phyloP scores from a whole-genome alignment of 345 rosid genomes.

The Rubroshorea leprosula region DNA sequence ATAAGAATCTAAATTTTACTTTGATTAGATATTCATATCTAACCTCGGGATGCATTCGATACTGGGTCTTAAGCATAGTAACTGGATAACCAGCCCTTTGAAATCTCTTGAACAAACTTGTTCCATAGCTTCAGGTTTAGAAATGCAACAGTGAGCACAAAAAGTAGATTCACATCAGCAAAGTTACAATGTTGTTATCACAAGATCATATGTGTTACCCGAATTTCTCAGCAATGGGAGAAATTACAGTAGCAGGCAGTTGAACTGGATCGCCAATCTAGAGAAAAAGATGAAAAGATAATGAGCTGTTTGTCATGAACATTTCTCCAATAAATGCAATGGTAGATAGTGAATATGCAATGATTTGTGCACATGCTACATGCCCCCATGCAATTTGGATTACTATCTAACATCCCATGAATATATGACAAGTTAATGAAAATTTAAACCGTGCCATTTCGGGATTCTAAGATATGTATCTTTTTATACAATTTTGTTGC shows the following conservation, averaged over 20 bases:
- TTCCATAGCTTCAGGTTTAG: slow-evolving; percentile 62
- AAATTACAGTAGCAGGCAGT: slow-evolving; percentile 95
- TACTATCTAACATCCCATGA: neutral
- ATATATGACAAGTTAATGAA: neutral
- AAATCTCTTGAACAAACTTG: slow-evolving; percentile 90
- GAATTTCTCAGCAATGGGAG: slow-evolving; percentile 58
- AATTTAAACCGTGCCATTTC: neutral
- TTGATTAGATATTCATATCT: slow-evolving; percentile 7
- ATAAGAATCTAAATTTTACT: neutral
- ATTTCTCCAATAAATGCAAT: slow-evolving; percentile 5
- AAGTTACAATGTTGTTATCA: neutral
- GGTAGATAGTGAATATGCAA: neutral
- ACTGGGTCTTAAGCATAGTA: slow-evolving; percentile 84
- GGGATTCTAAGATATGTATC: neutral
- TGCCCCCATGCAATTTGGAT: neutral
- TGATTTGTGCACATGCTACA: neutral
- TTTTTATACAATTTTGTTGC: neutral
- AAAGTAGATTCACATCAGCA: neutral
- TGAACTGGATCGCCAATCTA: slow-evolving; percentile 97
- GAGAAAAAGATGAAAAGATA: slow-evolving; percentile 12
- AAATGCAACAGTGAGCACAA: slow-evolving; percentile 10
- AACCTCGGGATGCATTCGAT: slow-evolving; percentile 99
- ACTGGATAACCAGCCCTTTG: slow-evolving; percentile 97
- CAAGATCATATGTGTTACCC: slow-evolving; percentile 45
- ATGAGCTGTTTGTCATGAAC: neutral